These are phyloP conservation scores for Myxozyma udenii DNA, from an alignment of 805 yeast genomes.

Conservation along the genomic window DNA sequence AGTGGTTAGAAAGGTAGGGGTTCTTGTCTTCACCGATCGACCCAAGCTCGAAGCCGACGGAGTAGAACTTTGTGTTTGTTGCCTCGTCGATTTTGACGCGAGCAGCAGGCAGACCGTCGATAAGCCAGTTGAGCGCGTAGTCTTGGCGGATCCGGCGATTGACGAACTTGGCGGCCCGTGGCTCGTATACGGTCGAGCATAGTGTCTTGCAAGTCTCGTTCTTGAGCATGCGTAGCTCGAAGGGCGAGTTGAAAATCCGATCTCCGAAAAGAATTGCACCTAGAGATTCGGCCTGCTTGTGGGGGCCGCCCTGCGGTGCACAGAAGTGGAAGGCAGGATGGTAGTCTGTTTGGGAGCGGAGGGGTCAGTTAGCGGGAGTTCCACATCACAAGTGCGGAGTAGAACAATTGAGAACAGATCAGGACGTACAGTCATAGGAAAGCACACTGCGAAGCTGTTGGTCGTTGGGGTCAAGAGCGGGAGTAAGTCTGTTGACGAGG, in stretches of 20 bases:
- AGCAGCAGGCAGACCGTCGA: constrained; percentile 95
- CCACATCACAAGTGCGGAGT: neutral
- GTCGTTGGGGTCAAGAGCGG: constrained; percentile 51
- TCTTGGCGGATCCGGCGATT: constrained; percentile 76
- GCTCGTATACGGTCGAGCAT: constrained; percentile 59
- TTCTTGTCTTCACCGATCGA: constrained; percentile 53
- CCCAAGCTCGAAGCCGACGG: constrained; percentile 81
- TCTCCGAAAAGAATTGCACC: constrained; percentile 96
- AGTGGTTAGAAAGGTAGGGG: constrained; percentile 77
- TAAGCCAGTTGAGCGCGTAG: constrained; percentile 84
- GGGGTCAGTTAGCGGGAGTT: constrained; percentile 30
- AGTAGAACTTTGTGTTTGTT: constrained; percentile 63
- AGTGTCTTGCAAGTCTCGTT: constrained; percentile 64
- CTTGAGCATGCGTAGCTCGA: constrained; percentile 72
- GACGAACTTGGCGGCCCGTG: constrained; percentile 69
- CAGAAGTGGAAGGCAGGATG: constrained; percentile 82
- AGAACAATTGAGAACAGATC: neutral
- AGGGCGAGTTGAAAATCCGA: constrained; percentile 90
- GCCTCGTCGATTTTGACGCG: constrained; percentile 49
- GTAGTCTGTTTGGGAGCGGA: constrained; percentile 59
- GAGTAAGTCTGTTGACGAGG: constrained; percentile 86
- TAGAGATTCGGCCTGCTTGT: constrained; percentile 78
- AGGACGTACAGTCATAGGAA: constrained; percentile 40
- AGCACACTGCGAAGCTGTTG: constrained; percentile 35
- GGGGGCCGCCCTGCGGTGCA: constrained; percentile 57